Evolutionary conservation across 2,329 filamentous ascomycete genomes (phyloP), one percentile per base, ranked within the genome.

Genomic region (Ophiostoma himal-ulmi): DNA sequence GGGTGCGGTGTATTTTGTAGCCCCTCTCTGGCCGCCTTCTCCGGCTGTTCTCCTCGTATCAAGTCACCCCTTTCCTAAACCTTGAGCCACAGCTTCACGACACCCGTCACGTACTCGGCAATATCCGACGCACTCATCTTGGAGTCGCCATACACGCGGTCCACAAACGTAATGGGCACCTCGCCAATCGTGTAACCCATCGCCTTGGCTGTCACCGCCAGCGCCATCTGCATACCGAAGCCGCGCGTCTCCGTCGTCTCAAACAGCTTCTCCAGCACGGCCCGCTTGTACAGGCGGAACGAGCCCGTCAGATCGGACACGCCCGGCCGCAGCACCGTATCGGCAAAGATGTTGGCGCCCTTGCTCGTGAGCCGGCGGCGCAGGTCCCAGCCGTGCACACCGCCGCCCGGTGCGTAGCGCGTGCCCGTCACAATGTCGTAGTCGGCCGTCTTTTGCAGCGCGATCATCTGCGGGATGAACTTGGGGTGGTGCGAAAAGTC

Each of bases 161-260:
- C 96, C 57, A 98, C 95, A 79, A 99, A 99, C 34, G 88, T 92
- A 75, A 99, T 99, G 14, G 95, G 95, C 72, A 97, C 94, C 84
- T 99, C 95, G 20, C 92, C 92, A 41, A 99, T 94, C 52, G 89
- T 91, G 83, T 88, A 96, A 0, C 95, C 94, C 92, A 97, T 94
- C 20, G 91, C 92, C 87, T 97, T 97, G 44, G 95, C 95, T 73
- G 94, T 86, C 10, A 98, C 94, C 90, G 97, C 98, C 89, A 99
- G 91, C 85, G 97, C 94, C 95, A 99, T 99, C 88, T 99, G 95
- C 85, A 99, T 99, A 57, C 91, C 94, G 80, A 98, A 99, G 2
- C 95, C 95, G 83, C 98, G 97, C 79, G 92, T 95, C 85, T 97
- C 91, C 10, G 93, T 97, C 81, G 87, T 92, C 77, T 86, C 84